Percentiles rank a stretch among this genome's conserved stretches.
Evolutionary conservation across 495 filamentous ascomycete genomes (phyloP).

Genomic region (Xylaria venustula): DNA sequence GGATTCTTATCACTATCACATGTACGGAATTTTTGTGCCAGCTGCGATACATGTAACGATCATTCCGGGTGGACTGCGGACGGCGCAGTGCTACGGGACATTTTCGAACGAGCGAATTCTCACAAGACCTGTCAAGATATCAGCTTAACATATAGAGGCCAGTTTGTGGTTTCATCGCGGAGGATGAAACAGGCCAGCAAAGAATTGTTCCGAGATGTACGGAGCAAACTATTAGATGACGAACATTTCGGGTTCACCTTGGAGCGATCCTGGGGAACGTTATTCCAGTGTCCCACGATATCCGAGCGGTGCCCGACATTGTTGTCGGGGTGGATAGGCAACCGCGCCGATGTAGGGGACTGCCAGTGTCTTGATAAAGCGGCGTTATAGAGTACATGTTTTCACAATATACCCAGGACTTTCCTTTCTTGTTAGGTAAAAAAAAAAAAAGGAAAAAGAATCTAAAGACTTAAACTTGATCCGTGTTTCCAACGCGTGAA

Average conservation of each 20-base stretch:
- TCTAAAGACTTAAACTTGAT: no score
- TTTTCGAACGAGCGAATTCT: constrained; percentile 11
- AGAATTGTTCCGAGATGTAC: constrained; percentile 5
- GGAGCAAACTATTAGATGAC: neutral
- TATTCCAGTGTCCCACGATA: constrained; percentile 18
- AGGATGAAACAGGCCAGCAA: constrained; percentile 11
- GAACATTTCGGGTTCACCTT: constrained; percentile 8
- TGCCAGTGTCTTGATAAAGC: constrained; percentile 12
- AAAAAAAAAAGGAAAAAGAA: no score
- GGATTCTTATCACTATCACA: constrained; percentile 14
- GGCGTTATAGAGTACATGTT: neutral
- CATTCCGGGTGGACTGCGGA: constrained; percentile 13
- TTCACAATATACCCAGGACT: constrained; percentile 7
- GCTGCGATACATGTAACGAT: constrained; percentile 14
- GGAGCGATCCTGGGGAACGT: constrained; percentile 12
- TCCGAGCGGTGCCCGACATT: constrained; percentile 16
- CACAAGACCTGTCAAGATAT: constrained; percentile 11
- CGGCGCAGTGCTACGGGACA: constrained; percentile 1
- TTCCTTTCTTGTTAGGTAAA: neutral
- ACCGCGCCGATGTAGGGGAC: constrained; percentile 8
- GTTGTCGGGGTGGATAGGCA: constrained; percentile 13
- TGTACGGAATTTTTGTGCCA: constrained; percentile 12
- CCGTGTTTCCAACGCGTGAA: no score
- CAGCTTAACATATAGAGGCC: constrained; percentile 13
- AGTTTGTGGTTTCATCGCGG: constrained; percentile 14